Evolutionary conservation across 192 early-diverging fungal genomes (phyloP), one percentile per base, ranked within the genome.

Genomic region (Mortierella alpina): DNA sequence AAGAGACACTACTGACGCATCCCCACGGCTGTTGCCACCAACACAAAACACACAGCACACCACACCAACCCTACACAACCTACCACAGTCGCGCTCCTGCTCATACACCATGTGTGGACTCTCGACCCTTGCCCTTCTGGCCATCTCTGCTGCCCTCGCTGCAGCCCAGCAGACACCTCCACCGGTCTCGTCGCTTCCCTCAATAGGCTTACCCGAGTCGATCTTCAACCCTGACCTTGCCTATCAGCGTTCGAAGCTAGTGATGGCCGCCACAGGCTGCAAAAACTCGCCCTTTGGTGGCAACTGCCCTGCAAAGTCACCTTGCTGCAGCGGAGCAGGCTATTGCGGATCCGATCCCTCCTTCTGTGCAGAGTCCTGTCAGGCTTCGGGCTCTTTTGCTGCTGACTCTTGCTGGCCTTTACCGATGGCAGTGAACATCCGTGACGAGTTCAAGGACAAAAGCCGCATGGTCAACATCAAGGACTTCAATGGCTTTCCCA

Each of bases 351-450:
- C 73, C 18, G 73, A 75, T 58, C 73, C 73, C 17, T 68, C 73
- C 13, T 75, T 75, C 54, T 75, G 73, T 56, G 66, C 73, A 8
- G 73, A 75, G 52, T 20, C 66, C 6, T 75, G 73, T 22, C 66
- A 68, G 15, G 55, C 66, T 11, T 44, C 52, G 13, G 73, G 73
- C 8, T 75, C 73, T 0, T 75, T 63, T 31, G 66, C 73, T 5
- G 39, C 66, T 0, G 73, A 75, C 51, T 83, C 82, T 2, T 83
- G 82, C 63, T 83, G 70, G 60, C 82, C 82, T 13, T 18, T 72
- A 39, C 82, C 82, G 42, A 70, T 63, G 72, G 73, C 73, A 39
- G 48, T 63, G 42, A 63, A 31, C 31, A 17, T 76, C 6, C 40
- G 76, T 10, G 82, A 83, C 20, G 73, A 83, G 10, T 83, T 83